These are phyloP conservation scores for Cordyceps cateniannulata DNA, from an alignment of 2,329 filamentous ascomycete genomes.

Conservation along the genomic window DNA sequence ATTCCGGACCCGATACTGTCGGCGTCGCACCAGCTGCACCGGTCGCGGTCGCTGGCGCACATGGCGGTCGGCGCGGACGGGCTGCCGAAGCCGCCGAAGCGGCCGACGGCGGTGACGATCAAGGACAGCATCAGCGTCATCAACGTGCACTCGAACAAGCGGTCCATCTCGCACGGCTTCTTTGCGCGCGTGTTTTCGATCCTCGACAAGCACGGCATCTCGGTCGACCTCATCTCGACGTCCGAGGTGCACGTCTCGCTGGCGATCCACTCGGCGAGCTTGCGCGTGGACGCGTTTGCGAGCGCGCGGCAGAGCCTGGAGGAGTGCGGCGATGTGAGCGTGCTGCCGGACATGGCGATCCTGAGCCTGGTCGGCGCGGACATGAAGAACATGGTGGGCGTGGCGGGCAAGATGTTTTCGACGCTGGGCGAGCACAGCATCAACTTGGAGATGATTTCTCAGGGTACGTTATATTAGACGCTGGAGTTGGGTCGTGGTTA, in stretches of 20 bases:
- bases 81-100: conserved; percentile 56
- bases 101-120: conserved; percentile 88
- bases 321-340: conserved; percentile 82
- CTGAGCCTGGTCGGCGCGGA: conserved; percentile 89
- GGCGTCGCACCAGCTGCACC: conserved; percentile 52
- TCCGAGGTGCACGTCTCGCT: conserved; percentile 97
- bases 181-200: conserved; percentile 91
- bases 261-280: conserved; percentile 79
- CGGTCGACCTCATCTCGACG: conserved; percentile 93
- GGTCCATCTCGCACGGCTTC: conserved; percentile 92
- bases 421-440: conserved; percentile 88
- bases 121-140: conserved; percentile 96
- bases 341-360: conserved; percentile 90
- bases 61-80: conserved; percentile 16
- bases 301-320: conserved; percentile 65
- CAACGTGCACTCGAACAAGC: conserved; percentile 96
- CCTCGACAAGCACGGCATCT: conserved; percentile 77
- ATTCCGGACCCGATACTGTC: conserved; percentile 63
- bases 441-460: conserved; percentile 99
- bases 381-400: conserved; percentile 96
- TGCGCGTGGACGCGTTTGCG: conserved; percentile 55
- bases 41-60: conserved; percentile 27
- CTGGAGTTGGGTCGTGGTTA: background rate
- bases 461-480: conserved; percentile 55
- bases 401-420: conserved; percentile 90